Conservation (phyloP, 371 early-diverging fungal genomes). For the Amoeboaphelidium protococcarum region DNA sequence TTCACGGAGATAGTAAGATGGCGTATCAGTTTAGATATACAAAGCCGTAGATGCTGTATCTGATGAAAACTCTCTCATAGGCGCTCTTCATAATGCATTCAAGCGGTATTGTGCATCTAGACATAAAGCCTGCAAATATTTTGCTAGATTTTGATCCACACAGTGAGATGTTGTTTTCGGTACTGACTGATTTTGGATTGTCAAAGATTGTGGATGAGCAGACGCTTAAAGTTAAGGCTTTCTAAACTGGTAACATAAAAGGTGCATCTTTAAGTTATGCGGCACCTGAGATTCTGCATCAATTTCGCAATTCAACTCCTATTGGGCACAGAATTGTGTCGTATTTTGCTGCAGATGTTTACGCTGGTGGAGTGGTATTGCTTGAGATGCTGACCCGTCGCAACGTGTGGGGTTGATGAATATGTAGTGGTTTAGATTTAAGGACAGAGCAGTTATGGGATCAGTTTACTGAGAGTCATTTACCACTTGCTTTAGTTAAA, state of each 20-base stretch:
- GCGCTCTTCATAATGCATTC: neutral
- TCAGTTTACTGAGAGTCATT: too few relatives aligned
- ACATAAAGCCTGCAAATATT: neutral
- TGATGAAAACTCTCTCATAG: neutral
- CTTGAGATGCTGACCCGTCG: too few relatives aligned
- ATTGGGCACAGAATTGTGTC: too few relatives aligned
- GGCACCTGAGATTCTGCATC: neutral
- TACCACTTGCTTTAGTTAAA: too few relatives aligned
- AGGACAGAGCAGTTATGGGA: too few relatives aligned
- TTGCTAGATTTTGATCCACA: neutral
- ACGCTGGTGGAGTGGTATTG: too few relatives aligned
- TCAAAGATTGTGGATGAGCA: neutral
- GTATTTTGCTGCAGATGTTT: too few relatives aligned
- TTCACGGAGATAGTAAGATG: neutral
- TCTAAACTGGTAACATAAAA: neutral
- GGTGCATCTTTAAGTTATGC: neutral
- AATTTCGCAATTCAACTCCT: too few relatives aligned
- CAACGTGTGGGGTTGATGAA: too few relatives aligned
- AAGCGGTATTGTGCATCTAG: neutral
- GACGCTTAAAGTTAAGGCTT: neutral
- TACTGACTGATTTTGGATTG: neutral
- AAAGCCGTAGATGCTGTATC: neutral
- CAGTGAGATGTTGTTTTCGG: neutral
- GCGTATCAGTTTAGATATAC: neutral
- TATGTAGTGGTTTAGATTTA: too few relatives aligned